phyloP scores from a whole-genome alignment of 75 land plant species.

The Chamaecyparis obtusa region DNA sequence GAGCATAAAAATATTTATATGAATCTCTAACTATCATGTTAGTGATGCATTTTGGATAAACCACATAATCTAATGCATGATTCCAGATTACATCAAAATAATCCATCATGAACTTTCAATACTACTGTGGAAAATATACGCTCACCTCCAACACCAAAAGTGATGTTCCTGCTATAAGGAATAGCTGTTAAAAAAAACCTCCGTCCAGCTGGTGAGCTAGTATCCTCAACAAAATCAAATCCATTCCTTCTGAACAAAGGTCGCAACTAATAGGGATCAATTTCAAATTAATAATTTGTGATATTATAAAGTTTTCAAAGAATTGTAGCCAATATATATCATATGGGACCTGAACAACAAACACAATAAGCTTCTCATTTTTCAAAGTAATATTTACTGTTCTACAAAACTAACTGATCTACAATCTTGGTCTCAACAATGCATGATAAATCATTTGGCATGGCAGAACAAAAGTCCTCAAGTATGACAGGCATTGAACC shows the following conservation, averaged over 20 bases:
- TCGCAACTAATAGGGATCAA: neutral
- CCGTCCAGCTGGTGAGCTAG: conserved; percentile 68
- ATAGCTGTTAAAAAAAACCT: conserved; percentile 71
- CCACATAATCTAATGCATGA: neutral
- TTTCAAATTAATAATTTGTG: neutral
- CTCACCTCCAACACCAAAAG: conserved; percentile 89
- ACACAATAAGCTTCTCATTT: neutral
- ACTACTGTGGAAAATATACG: neutral
- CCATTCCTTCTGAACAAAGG: conserved; percentile 76
- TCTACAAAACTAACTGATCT: neutral
- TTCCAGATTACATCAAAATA: neutral
- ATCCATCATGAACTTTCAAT: conserved; percentile 1
- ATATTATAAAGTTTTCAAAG: neutral
- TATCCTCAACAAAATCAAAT: conserved; percentile 68
- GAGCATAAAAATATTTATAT: neutral
- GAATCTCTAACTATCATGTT: too few species aligned
- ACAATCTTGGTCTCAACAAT: neutral
- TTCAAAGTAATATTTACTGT: neutral
- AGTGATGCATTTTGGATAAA: neutral
- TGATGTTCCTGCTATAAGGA: conserved; percentile 92
- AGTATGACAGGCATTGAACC: neutral
- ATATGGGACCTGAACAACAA: neutral
- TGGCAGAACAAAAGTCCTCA: neutral
- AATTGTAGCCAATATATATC: neutral
- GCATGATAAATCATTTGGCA: neutral